Conservation (phyloP, 1,284 basidiomycete species). For the Grifola frondosa region DNA sequence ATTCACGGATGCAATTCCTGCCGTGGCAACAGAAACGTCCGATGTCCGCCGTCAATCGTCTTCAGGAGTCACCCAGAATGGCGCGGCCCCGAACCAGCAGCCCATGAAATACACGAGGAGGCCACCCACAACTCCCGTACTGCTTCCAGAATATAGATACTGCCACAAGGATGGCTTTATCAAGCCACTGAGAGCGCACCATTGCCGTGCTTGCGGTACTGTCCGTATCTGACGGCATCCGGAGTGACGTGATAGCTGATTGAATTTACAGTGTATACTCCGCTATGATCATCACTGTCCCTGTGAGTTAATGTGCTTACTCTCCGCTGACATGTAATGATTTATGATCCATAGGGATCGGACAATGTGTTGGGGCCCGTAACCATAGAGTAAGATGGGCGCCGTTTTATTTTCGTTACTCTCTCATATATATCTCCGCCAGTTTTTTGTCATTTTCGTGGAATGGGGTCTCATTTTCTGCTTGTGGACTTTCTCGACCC, state of each 20-base stretch:
- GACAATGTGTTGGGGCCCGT: slow-evolving; percentile 79
- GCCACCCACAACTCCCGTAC: slow-evolving; percentile 46
- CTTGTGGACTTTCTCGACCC: slow-evolving; percentile 57
- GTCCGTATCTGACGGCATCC: slow-evolving; percentile 36
- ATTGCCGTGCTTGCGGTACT: slow-evolving; percentile 73
- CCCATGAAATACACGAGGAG: slow-evolving; percentile 35
- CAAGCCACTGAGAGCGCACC: slow-evolving; percentile 73
- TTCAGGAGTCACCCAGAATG: too few relatives aligned
- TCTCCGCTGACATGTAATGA: slow-evolving; percentile 1
- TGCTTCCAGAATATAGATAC: slow-evolving; percentile 59
- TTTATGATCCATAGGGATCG: slow-evolving; percentile 54
- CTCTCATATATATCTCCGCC: slow-evolving; percentile 1
- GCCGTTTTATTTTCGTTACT: not conserved
- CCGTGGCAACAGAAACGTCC: slow-evolving; percentile 18
- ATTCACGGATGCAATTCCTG: slow-evolving; percentile 26
- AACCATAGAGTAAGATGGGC: slow-evolving; percentile 47
- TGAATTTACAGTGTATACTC: slow-evolving; percentile 55
- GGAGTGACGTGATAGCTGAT: slow-evolving; percentile 1
- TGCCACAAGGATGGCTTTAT: slow-evolving; percentile 56
- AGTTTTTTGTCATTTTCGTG: slow-evolving; percentile 76
- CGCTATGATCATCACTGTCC: slow-evolving; percentile 81
- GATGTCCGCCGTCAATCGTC: slow-evolving; percentile 5
- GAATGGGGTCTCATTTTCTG: slow-evolving; percentile 57
- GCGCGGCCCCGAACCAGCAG: slow-evolving; percentile 6
- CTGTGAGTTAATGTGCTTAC: slow-evolving; percentile 40